Evolutionary conservation across 179 eudicot genomes (phyloP).

Genomic region (Nepenthes alata): DNA sequence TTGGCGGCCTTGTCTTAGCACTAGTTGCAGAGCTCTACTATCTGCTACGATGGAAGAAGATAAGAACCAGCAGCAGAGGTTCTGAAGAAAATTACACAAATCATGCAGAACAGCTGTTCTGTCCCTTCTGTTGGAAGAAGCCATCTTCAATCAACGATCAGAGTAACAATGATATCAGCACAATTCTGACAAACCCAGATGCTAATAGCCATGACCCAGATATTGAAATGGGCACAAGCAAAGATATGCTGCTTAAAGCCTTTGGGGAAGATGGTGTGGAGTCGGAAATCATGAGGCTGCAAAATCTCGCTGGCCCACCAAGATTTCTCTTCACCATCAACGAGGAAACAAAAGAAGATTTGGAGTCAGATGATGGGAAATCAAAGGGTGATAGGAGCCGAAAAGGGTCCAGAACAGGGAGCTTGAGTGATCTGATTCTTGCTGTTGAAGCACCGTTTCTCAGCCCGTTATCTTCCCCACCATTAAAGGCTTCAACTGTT

Average conservation of each 20-base stretch:
- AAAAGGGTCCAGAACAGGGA: conserved; percentile 48
- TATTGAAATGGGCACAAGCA: conserved; percentile 30
- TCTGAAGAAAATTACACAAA: conserved; percentile 18
- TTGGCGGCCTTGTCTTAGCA: conserved; percentile 56
- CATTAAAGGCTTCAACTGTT: conserved; percentile 9
- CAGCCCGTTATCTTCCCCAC: conserved; percentile 59
- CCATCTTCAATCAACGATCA: conserved; percentile 11
- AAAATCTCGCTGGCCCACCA: conserved; percentile 66
- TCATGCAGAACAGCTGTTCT: conserved; percentile 26
- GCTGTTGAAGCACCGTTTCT: conserved; percentile 35
- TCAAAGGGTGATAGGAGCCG: conserved; percentile 36
- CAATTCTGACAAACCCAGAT: conserved; percentile 17
- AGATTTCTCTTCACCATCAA: conserved; percentile 80
- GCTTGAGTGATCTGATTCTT: conserved; percentile 52
- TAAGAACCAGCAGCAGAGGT: conserved; percentile 10
- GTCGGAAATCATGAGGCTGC: conserved; percentile 58
- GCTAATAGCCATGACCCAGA: conserved; percentile 21
- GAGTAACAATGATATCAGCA: conserved; percentile 11
- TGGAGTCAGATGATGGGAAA: conserved; percentile 69
- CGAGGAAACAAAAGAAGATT: conserved; percentile 79
- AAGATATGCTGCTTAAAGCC: conserved; percentile 26
- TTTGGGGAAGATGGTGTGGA: conserved; percentile 36
- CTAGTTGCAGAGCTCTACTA: conserved; percentile 73
- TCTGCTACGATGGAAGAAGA: conserved; percentile 69
- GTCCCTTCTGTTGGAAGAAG: conserved; percentile 53